phyloP scores from a whole-genome alignment of 805 yeast species.

The Wickerhamiella azymoides region DNA sequence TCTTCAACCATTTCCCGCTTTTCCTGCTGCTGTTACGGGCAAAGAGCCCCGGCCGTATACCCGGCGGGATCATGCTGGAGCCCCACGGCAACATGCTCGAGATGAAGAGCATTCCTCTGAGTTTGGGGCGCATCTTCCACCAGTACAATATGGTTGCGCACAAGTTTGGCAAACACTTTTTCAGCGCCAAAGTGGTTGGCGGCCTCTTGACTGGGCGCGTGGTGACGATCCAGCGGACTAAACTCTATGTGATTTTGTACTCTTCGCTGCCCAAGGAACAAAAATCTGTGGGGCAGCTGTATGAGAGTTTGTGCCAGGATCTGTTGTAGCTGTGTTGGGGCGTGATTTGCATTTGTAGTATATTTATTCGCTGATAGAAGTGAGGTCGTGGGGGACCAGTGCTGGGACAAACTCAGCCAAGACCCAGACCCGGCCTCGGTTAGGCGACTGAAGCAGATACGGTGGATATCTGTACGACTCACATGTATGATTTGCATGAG shows the following conservation, averaged over 20 bases:
- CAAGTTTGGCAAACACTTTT: constrained; percentile 30
- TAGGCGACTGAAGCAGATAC: too few species aligned
- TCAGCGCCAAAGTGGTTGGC: constrained; percentile 30
- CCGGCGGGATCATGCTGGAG: constrained; percentile 39
- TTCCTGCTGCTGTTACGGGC: constrained; percentile 66
- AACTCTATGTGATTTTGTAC: constrained; percentile 38
- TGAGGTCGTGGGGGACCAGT: too few species aligned
- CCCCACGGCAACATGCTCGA: neutral
- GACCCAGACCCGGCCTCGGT: too few species aligned
- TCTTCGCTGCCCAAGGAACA: constrained; percentile 37
- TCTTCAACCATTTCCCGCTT: constrained; percentile 72
- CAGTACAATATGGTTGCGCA: constrained; percentile 33
- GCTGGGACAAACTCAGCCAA: too few species aligned
- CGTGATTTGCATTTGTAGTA: too few species aligned
- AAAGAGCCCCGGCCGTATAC: constrained; percentile 61
- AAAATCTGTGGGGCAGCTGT: constrained; percentile 18
- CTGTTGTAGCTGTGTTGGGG: too few species aligned
- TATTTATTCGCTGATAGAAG: too few species aligned
- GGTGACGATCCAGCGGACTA: constrained; percentile 33
- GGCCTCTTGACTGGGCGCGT: constrained; percentile 34
- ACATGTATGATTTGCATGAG: too few species aligned
- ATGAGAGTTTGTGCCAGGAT: constrained; percentile 7
- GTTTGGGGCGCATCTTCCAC: constrained; percentile 32
- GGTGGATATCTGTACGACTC: too few species aligned
- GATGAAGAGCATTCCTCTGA: constrained; percentile 26